Conservation (phyloP, 108 stramenopile species). For the Bacterosira constricta region DNA sequence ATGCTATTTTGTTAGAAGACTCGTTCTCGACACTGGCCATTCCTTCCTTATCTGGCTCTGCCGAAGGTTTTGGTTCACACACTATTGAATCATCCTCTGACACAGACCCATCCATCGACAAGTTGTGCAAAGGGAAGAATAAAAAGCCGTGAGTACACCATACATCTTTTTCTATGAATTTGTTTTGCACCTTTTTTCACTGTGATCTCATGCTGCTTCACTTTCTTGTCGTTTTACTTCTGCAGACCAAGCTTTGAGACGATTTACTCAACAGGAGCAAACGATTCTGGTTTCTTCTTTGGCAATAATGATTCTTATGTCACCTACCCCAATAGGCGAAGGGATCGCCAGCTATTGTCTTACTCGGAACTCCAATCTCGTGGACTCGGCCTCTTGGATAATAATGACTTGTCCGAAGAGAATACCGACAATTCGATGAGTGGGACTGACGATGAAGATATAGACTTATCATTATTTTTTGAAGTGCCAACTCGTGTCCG, state of each 20-base stretch:
- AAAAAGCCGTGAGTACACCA: slow-evolving; percentile 42
- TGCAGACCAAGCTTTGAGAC: slow-evolving; percentile 64
- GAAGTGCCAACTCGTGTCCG: background rate
- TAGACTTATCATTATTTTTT: background rate
- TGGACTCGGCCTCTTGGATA: slow-evolving; percentile 33
- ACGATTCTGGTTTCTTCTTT: slow-evolving; percentile 67
- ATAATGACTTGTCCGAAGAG: slow-evolving; percentile 2
- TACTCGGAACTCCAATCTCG: slow-evolving; percentile 32
- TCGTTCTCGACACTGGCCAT: slow-evolving; percentile 24
- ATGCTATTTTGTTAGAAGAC: slow-evolving; percentile 70
- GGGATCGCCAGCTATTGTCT: slow-evolving; percentile 43
- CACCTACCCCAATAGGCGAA: slow-evolving; percentile 34
- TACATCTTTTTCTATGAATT: too few relatives aligned
- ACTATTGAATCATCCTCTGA: slow-evolving; percentile 26
- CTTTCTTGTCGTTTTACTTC: background rate
- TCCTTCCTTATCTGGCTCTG: slow-evolving; percentile 66
- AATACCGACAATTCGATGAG: slow-evolving; percentile 18
- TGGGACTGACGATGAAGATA: slow-evolving; percentile 3
- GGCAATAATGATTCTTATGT: slow-evolving; percentile 63
- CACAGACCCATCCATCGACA: slow-evolving; percentile 37
- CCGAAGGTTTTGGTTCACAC: slow-evolving; percentile 67
- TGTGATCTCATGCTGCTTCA: background rate
- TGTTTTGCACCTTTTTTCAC: background rate
- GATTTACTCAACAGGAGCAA: slow-evolving; percentile 40
- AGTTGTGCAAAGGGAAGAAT: slow-evolving; percentile 50